Conservation (phyloP, 2,329 filamentous ascomycete genomes). For the Chaetomiaceae sp. region DNA sequence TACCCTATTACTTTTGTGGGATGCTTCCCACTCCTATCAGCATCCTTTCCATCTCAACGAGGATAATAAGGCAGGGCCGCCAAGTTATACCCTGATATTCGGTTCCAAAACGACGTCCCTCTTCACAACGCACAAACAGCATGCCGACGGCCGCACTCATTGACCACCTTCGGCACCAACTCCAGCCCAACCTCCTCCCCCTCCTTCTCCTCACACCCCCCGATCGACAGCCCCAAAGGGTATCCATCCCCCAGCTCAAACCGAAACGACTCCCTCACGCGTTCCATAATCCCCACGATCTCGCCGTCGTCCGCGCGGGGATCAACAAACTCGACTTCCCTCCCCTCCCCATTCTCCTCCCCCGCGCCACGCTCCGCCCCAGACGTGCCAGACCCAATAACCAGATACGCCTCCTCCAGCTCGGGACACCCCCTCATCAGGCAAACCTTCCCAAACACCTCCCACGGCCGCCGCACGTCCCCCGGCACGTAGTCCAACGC, state of each 20-base stretch:
- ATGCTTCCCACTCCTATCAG: not conserved
- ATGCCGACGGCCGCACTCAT: not conserved
- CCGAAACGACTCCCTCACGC: slow-evolving; percentile 24
- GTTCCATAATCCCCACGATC: slow-evolving; percentile 24
- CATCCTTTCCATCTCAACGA: no score
- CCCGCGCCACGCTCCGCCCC: not conserved
- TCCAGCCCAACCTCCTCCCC: slow-evolving; percentile 1
- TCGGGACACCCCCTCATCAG: slow-evolving; percentile 41
- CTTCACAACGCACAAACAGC: slow-evolving; percentile 2
- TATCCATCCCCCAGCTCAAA: slow-evolving; percentile 19
- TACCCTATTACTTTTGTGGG: not conserved
- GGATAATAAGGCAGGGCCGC: no score
- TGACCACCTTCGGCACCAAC: slow-evolving; percentile 15
- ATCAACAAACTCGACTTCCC: slow-evolving; percentile 31
- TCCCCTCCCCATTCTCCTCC: slow-evolving; percentile 19
- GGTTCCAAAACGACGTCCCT: not conserved
- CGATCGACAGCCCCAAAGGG: not conserved
- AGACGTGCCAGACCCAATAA: slow-evolving; percentile 18
- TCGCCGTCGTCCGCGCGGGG: slow-evolving; percentile 23
- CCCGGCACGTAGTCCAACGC: slow-evolving; percentile 45
- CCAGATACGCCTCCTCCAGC: slow-evolving; percentile 37
- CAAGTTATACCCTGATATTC: no score
- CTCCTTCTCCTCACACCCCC: not conserved
- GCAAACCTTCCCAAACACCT: slow-evolving; percentile 47
- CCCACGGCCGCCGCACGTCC: slow-evolving; percentile 44